Percentiles rank a stretch among this genome's conserved stretches.
These are phyloP conservation scores for Penicillium sp. DNA, from an alignment of 2,329 filamentous ascomycete genomes.

Conservation along the genomic window DNA sequence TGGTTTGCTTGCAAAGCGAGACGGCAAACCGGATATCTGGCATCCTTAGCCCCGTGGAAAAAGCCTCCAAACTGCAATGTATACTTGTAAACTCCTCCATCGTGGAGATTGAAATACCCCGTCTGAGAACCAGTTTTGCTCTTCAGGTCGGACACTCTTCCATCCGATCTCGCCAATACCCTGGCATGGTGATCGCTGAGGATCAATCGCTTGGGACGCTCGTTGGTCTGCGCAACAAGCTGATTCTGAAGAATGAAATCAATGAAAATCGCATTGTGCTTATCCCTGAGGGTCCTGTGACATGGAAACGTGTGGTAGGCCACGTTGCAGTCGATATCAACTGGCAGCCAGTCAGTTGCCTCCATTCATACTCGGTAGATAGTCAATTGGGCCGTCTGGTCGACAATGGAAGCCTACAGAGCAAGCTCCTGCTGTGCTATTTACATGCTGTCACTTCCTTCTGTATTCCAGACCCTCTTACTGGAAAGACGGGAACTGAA, in stretches of 20 bases:
- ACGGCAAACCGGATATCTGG: background rate
- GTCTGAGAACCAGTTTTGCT: background rate
- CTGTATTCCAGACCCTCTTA: slow-evolving; percentile 32
- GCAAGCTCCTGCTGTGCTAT: slow-evolving; percentile 50
- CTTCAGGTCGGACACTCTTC: background rate
- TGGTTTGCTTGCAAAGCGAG: slow-evolving; percentile 1
- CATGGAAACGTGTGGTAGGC: slow-evolving; percentile 16
- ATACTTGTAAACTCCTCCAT: background rate
- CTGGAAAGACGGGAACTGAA: slow-evolving; percentile 28
- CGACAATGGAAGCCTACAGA: slow-evolving; percentile 50
- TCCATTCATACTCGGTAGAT: slow-evolving; percentile 50
- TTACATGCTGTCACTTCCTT: slow-evolving; percentile 38
- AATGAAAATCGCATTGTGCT: background rate
- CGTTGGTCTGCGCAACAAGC: slow-evolving; percentile 47
- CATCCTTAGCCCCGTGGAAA: background rate
- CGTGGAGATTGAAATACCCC: slow-evolving; percentile 1
- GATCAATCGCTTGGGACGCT: slow-evolving; percentile 48
- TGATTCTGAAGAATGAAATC: slow-evolving; percentile 38
- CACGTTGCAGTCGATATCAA: slow-evolving; percentile 38
- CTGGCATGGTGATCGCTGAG: slow-evolving; percentile 48
- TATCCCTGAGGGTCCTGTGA: slow-evolving; percentile 34
- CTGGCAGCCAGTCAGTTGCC: slow-evolving; percentile 16
- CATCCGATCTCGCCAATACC: slow-evolving; percentile 40
- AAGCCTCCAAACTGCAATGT: slow-evolving; percentile 1
- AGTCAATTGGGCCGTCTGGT: slow-evolving; percentile 46